Evolutionary conservation across 148 eudicot species (phyloP).

Genomic region (Limonium bicolor): DNA sequence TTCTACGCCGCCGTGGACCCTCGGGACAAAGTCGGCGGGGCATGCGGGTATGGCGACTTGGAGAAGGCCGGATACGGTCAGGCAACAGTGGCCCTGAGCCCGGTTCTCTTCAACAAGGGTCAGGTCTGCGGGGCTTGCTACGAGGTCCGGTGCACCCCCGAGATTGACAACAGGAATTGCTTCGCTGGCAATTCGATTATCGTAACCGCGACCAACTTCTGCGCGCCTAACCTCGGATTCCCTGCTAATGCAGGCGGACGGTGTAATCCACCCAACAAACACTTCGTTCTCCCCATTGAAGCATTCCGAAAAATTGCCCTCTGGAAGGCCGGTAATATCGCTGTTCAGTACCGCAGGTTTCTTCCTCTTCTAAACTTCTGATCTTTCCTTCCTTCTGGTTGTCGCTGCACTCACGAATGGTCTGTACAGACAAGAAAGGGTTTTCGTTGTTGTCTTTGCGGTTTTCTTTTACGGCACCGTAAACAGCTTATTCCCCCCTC

Average conservation of each 20-base stretch:
- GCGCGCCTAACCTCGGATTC: constrained; percentile 75
- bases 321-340: constrained; percentile 91
- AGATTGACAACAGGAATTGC: constrained; percentile 71
- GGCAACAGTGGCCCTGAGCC: constrained; percentile 73
- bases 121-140: constrained; percentile 93
- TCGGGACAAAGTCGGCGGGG: constrained; percentile 68
- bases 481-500: no score
- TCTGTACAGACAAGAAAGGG: no score
- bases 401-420: no score
- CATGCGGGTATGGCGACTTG: constrained; percentile 78
- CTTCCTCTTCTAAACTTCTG: neutral
- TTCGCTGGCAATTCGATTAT: constrained; percentile 76
- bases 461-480: no score
- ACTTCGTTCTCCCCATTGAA: constrained; percentile 79
- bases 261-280: constrained; percentile 69
- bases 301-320: constrained; percentile 89
- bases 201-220: constrained; percentile 77
- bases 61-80: constrained; percentile 54
- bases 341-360: constrained; percentile 78
- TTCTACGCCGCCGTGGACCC: constrained; percentile 78
- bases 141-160: constrained; percentile 64
- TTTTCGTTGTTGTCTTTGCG: no score
- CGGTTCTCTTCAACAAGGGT: constrained; percentile 38
- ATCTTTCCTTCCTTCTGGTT: neutral
- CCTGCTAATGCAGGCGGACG: constrained; percentile 50